Percentiles rank a stretch among this genome's conserved stretches.
Conservation (phyloP, 129 eudicot genomes). For the Apium graveolens region DNA sequence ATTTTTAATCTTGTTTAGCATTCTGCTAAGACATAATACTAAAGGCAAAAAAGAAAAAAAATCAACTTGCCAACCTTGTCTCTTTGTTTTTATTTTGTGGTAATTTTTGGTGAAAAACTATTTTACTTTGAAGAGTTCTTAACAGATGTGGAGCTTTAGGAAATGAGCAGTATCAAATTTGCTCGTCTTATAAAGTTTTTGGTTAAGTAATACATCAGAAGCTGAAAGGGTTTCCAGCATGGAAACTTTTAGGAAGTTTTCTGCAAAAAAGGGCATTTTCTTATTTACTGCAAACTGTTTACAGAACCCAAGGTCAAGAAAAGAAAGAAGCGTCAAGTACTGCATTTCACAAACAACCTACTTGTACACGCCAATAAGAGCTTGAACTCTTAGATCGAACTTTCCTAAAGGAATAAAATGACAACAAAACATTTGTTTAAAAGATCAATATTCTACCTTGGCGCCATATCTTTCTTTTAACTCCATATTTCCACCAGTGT, state of each 20-base stretch:
- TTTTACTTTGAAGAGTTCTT: not conserved
- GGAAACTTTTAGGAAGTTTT: too few species aligned
- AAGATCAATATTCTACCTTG: conserved; percentile 48
- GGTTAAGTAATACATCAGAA: not conserved
- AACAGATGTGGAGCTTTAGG: not conserved
- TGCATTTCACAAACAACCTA: not conserved
- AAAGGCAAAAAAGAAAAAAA: too few species aligned
- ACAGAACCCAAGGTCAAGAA: not conserved
- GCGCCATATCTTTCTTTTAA: conserved; percentile 92
- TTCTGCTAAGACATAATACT: not conserved
- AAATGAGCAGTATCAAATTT: not conserved
- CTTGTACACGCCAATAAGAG: not conserved
- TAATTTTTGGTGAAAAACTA: not conserved
- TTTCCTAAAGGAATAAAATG: not conserved
- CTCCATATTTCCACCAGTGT: conserved; percentile 91
- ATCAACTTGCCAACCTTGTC: not conserved
- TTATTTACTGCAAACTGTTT: not conserved
- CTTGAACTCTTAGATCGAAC: not conserved
- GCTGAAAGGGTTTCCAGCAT: not conserved
- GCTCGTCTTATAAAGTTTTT: not conserved
- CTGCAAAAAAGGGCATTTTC: not conserved
- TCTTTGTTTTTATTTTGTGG: not conserved
- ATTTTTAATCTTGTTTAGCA: not conserved
- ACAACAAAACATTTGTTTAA: not conserved
- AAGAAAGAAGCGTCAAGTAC: not conserved